phyloP scores from a whole-genome alignment of 805 yeast species.

The Lipomyces kockii region DNA sequence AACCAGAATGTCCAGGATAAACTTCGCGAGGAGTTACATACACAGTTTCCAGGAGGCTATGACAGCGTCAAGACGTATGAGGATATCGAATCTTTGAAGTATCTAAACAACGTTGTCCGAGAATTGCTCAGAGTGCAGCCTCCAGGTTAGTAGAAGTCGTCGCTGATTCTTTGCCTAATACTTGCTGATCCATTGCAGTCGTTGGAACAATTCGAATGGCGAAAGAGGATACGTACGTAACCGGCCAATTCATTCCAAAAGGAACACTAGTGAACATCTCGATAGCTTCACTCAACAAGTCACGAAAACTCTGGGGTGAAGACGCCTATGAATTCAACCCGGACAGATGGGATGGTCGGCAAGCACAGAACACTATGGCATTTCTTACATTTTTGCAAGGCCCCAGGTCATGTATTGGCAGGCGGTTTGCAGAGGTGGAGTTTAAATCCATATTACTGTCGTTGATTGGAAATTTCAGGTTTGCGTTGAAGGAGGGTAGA shows the following conservation, averaged over 20 bases:
- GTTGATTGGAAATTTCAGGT: conserved; percentile 21
- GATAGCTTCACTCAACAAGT: conserved; percentile 16
- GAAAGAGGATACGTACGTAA: conserved; percentile 14
- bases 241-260: conserved; percentile 25
- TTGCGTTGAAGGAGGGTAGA: conserved; percentile 13
- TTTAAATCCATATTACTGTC: conserved; percentile 24
- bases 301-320: conserved; percentile 28
- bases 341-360: conserved; percentile 28
- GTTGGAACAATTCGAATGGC: conserved; percentile 26
- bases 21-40: conserved; percentile 25
- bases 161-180: background rate
- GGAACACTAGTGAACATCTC: conserved; percentile 22
- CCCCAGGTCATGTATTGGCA: conserved; percentile 32
- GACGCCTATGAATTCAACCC: conserved; percentile 34
- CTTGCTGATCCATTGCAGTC: conserved; percentile 25
- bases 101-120: conserved; percentile 26
- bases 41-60: conserved; percentile 24
- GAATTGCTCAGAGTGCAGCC: conserved; percentile 27
- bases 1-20: conserved; percentile 24
- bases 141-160: conserved; percentile 8
- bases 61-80: conserved; percentile 16
- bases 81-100: conserved; percentile 25
- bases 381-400: conserved; percentile 32
- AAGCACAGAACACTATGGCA: conserved; percentile 19
- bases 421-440: conserved; percentile 31